phyloP scores from a whole-genome alignment of 2,329 filamentous ascomycete genomes.

The Ilyonectria mors-panacis region DNA sequence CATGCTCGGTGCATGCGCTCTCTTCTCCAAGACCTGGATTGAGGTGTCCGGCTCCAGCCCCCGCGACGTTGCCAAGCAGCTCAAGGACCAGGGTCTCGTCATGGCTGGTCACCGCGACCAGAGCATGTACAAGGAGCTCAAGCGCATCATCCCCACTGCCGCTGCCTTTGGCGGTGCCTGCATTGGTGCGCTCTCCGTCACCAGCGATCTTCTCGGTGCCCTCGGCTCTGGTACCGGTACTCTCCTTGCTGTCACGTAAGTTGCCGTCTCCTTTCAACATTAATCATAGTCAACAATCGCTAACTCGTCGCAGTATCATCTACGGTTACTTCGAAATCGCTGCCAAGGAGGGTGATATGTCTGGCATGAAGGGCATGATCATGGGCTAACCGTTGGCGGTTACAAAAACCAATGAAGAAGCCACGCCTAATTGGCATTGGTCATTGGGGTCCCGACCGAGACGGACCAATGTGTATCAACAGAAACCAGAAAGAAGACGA shows the following conservation, averaged over 20 bases:
- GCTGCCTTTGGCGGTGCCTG: conserved; percentile 98
- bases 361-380: conserved; percentile 82
- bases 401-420: conserved; percentile 36
- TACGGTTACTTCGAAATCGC: conserved; percentile 99
- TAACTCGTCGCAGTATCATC: conserved; percentile 81
- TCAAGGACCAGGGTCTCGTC: conserved; percentile 99
- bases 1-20: conserved; percentile 97
- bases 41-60: conserved; percentile 98
- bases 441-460: conserved; percentile 34
- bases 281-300: conserved; percentile 31
- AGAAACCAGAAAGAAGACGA: conserved; percentile 42
- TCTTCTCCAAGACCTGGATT: conserved; percentile 99
- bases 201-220: conserved; percentile 95
- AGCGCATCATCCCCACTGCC: conserved; percentile 98
- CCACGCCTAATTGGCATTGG: conserved; percentile 41
- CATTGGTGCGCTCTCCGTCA: conserved; percentile 97
- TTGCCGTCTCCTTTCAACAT: conserved; percentile 53
- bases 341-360: conserved; percentile 96
- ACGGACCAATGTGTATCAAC: conserved; percentile 47
- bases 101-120: conserved; percentile 99
- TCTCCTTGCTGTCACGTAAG: conserved; percentile 97
- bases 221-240: conserved; percentile 98
- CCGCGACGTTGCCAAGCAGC: conserved; percentile 98
- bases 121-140: conserved; percentile 99
- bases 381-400: conserved; percentile 69